Evolutionary conservation across 192 early-diverging fungal species (phyloP).

Genomic region (Coemansia guatemalensis): DNA sequence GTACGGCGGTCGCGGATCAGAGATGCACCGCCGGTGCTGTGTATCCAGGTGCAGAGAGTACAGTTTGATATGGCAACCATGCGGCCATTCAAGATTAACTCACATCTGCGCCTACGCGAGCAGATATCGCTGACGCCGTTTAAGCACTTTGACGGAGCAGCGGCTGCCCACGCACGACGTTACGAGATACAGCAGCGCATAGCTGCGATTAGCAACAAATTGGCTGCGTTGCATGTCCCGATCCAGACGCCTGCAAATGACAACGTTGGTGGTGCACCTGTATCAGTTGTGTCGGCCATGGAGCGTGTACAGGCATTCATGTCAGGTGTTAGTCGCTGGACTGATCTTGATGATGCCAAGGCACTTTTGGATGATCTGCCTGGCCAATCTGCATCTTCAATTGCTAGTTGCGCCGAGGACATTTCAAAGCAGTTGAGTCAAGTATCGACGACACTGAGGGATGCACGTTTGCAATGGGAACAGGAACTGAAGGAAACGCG

Average conservation of each 20-base stretch:
- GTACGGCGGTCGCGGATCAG: conserved; percentile 20
- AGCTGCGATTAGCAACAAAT: neutral
- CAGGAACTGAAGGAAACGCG: conserved; percentile 2
- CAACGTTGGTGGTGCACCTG: neutral
- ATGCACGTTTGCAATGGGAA: conserved; percentile 17
- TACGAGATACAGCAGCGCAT: conserved; percentile 11
- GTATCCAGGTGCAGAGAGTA: conserved; percentile 68
- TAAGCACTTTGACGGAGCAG: conserved; percentile 25
- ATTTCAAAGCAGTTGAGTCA: conserved; percentile 6
- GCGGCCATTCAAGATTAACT: conserved; percentile 67
- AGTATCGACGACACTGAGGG: conserved; percentile 9
- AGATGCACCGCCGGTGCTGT: conserved; percentile 65
- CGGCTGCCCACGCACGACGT: neutral
- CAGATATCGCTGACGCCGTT: conserved; percentile 62
- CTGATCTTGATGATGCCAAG: conserved; percentile 12
- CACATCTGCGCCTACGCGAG: conserved; percentile 62
- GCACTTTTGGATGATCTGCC: conserved; percentile 24
- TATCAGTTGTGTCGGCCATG: conserved; percentile 32
- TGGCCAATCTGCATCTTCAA: neutral
- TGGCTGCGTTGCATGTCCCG: conserved; percentile 21
- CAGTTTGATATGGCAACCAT: conserved; percentile 63
- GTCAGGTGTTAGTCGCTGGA: conserved; percentile 29
- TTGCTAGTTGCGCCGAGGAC: conserved; percentile 2
- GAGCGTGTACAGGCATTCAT: conserved; percentile 32
- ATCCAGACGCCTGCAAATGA: conserved; percentile 2